Evolutionary conservation across 2,329 filamentous ascomycete species (phyloP).

Genomic region (Fusarium sp.): DNA sequence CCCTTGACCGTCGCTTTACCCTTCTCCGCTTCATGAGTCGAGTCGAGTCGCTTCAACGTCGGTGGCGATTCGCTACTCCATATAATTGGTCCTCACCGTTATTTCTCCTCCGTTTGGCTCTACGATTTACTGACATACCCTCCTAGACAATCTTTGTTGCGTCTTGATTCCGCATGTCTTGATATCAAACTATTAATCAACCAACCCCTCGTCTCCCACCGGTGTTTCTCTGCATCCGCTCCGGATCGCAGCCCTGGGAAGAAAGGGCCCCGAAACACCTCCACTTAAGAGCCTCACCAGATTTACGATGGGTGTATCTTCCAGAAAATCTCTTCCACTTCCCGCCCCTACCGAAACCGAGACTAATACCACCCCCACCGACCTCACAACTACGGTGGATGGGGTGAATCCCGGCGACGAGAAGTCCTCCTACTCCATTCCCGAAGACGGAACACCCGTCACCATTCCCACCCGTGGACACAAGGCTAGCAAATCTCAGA

Average conservation of each 20-base stretch:
- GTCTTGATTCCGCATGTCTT: conserved; percentile 50
- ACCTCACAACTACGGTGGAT: conserved; percentile 67
- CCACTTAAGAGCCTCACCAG: conserved; percentile 39
- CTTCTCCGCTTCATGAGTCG: conserved; percentile 35
- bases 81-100: conserved; percentile 41
- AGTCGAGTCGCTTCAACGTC: conserved; percentile 27
- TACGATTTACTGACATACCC: conserved; percentile 39
- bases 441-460: conserved; percentile 89
- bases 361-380: conserved; percentile 72
- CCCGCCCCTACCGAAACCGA: conserved; percentile 84
- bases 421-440: conserved; percentile 82
- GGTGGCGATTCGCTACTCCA: conserved; percentile 52
- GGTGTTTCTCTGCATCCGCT: conserved; percentile 36
- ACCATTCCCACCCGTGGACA: conserved; percentile 85
- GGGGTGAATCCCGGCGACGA: conserved; percentile 76
- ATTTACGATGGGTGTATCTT: conserved; percentile 68
- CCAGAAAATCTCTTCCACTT: conserved; percentile 73
- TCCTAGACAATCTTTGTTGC: conserved; percentile 40
- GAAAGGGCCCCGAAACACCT: conserved; percentile 39
- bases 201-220: conserved; percentile 36
- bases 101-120: conserved; percentile 19
- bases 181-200: conserved; percentile 43
- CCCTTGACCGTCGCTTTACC: conserved; percentile 1
- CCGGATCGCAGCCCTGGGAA: conserved; percentile 43
- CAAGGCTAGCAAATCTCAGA: conserved; percentile 77